These are phyloP conservation scores for Microsporum ferrugineum DNA, from an alignment of 2,329 filamentous ascomycete species.

Conservation along the genomic window DNA sequence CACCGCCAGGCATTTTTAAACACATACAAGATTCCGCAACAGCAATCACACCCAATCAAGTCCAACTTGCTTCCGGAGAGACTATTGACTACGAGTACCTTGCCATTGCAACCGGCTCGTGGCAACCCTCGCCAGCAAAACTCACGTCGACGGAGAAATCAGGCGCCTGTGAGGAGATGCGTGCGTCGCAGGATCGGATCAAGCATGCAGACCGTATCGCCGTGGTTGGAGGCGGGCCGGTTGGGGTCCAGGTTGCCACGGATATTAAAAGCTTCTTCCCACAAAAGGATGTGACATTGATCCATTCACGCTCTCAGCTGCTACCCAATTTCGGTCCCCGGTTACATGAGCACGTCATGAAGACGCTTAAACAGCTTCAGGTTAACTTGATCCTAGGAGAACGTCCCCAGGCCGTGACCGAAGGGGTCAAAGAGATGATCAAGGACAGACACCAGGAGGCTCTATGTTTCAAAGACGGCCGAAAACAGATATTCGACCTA, in stretches of 20 bases:
- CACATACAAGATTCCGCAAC: constrained; percentile 37
- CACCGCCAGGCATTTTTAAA: constrained; percentile 27
- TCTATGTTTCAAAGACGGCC: constrained; percentile 9
- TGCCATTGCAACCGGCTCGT: constrained; percentile 47
- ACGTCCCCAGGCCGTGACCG: constrained; percentile 9
- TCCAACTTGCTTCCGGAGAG: constrained; percentile 36
- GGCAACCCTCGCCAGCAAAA: constrained; percentile 37
- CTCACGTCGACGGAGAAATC: constrained; percentile 35
- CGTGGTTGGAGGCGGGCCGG: constrained; percentile 24
- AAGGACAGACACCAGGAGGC: constrained; percentile 1
- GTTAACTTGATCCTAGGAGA: constrained; percentile 14
- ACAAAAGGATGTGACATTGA: constrained; percentile 30
- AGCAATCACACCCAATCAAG: constrained; percentile 25
- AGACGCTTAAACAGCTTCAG: constrained; percentile 22
- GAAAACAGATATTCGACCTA: constrained; percentile 9
- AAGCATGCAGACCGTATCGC: constrained; percentile 35
- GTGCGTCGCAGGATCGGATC: constrained; percentile 38
- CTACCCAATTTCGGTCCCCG: constrained; percentile 15
- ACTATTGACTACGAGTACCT: constrained; percentile 44
- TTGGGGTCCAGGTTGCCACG: constrained; percentile 34
- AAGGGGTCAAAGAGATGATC: constrained; percentile 1
- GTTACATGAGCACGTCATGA: constrained; percentile 29
- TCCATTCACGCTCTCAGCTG: constrained; percentile 30
- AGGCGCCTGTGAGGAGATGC: constrained; percentile 36
- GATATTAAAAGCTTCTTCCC: constrained; percentile 35